Conservation (phyloP, 106 monocot species). For the Apostasia shenzhenica region DNA sequence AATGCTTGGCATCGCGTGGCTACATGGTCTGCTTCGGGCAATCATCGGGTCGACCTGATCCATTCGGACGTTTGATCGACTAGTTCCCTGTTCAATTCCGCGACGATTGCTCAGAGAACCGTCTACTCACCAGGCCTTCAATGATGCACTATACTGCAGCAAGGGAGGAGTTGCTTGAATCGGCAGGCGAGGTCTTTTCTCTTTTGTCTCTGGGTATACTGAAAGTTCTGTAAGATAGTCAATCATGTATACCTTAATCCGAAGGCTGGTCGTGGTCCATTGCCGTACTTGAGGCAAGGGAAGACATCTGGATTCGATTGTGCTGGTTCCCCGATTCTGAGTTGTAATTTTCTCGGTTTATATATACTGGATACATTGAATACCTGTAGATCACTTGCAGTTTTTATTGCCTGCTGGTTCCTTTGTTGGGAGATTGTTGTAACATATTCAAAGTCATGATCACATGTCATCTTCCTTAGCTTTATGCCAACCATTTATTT, state of each 20-base stretch:
- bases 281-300: slow-evolving; percentile 76
- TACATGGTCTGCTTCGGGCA: slow-evolving; percentile 85
- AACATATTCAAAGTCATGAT: too few species aligned
- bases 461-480: too few species aligned
- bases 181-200: slow-evolving; percentile 78
- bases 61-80: too few species aligned
- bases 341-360: background rate
- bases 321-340: slow-evolving; percentile 42
- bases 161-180: slow-evolving; percentile 77
- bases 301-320: slow-evolving; percentile 85
- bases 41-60: slow-evolving; percentile 74
- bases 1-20: slow-evolving; percentile 48
- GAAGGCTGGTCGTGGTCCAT: slow-evolving; percentile 81
- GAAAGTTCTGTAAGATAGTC: slow-evolving; percentile 48
- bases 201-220: slow-evolving; percentile 55
- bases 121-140: slow-evolving; percentile 69
- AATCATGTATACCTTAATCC: slow-evolving; percentile 70
- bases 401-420: too few species aligned
- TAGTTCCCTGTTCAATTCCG: too few species aligned
- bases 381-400: too few species aligned
- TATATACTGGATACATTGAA: too few species aligned
- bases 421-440: too few species aligned
- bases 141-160: slow-evolving; percentile 65
- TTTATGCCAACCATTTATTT: too few species aligned
- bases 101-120: too few species aligned